phyloP scores from a whole-genome alignment of 1,284 basidiomycete species.

The Malassezia cuniculi region DNA sequence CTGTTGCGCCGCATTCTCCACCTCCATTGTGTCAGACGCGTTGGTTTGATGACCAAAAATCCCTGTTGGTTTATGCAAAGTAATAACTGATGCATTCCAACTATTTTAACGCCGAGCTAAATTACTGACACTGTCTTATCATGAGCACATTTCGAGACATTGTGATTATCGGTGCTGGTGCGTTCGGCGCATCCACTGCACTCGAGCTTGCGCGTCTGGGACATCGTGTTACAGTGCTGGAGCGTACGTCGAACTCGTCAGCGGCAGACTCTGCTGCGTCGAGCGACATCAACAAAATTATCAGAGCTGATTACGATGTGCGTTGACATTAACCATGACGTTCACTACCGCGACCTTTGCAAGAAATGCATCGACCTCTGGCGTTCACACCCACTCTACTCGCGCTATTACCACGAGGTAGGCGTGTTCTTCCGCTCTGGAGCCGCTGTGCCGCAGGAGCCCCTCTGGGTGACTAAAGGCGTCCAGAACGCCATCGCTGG shows the following conservation, averaged over 20 bases:
- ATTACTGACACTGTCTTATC: too few species aligned
- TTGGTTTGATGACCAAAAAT: too few species aligned
- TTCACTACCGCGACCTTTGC: slow-evolving; percentile 56
- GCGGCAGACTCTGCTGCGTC: slow-evolving; percentile 63
- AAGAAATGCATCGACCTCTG: slow-evolving; percentile 60
- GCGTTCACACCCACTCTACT: slow-evolving; percentile 48
- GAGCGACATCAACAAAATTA: slow-evolving; percentile 71
- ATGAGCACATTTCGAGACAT: slow-evolving; percentile 15
- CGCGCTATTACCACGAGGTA: slow-evolving; percentile 28
- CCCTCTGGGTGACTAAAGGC: slow-evolving; percentile 15
- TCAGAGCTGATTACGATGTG: slow-evolving; percentile 44
- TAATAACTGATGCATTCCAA: too few species aligned
- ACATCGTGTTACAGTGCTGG: slow-evolving; percentile 58
- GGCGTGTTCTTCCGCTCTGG: slow-evolving; percentile 31
- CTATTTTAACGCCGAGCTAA: too few species aligned
- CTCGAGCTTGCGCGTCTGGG: slow-evolving; percentile 60
- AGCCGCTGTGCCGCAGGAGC: background rate
- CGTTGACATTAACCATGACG: background rate
- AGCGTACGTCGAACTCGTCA: slow-evolving; percentile 25
- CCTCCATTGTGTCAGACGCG: too few species aligned
- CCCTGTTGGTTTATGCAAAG: too few species aligned
- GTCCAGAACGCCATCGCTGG: slow-evolving; percentile 20
- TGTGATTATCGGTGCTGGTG: slow-evolving; percentile 63
- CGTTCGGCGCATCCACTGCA: slow-evolving; percentile 72
- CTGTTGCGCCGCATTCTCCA: too few species aligned